A percentile compares a stretch with the other conserved stretches of the same genome.
These are phyloP conservation scores for Scheffersomyces stambukii DNA, from an alignment of 1,139 yeast species.

Conservation along the genomic window DNA sequence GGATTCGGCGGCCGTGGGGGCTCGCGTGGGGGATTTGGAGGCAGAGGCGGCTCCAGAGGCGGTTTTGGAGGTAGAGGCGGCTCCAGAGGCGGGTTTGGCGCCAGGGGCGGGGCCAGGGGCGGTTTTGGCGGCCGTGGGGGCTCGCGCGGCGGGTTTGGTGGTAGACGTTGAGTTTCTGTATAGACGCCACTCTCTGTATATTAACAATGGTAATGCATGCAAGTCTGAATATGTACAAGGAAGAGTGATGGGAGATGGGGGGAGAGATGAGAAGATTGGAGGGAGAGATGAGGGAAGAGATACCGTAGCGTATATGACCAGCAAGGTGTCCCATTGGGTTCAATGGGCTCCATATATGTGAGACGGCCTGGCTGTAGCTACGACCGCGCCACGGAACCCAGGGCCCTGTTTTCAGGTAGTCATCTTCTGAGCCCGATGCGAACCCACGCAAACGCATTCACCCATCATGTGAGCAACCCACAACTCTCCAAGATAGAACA, in stretches of 20 bases:
- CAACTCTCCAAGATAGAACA: slow-evolving; percentile 31
- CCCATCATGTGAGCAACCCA: slow-evolving; percentile 9
- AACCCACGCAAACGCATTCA: not conserved
- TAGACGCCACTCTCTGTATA: slow-evolving; percentile 32
- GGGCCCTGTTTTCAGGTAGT: not conserved
- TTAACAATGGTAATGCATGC: not conserved
- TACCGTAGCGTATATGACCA: not conserved
- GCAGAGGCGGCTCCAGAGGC: slow-evolving; percentile 31
- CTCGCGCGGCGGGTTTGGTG: slow-evolving; percentile 24
- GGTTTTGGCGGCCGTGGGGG: slow-evolving; percentile 46
- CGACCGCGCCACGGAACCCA: not conserved
- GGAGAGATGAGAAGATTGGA: too few relatives aligned
- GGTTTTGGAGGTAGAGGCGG: slow-evolving; percentile 41
- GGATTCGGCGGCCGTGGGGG: slow-evolving; percentile 29
- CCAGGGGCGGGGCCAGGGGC: slow-evolving; percentile 38
- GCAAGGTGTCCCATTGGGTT: not conserved
- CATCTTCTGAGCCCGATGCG: not conserved
- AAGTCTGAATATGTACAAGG: not conserved
- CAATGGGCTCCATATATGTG: too few relatives aligned
- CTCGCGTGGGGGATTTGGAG: slow-evolving; percentile 17
- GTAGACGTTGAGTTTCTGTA: slow-evolving; percentile 44
- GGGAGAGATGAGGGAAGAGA: too few relatives aligned
- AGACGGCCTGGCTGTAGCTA: too few relatives aligned
- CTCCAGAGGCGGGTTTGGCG: slow-evolving; percentile 38
- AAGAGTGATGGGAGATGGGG: not conserved